Base-by-base conservation (phyloP, 805 yeast genomes). In the Lachancea mirantina region DNA sequence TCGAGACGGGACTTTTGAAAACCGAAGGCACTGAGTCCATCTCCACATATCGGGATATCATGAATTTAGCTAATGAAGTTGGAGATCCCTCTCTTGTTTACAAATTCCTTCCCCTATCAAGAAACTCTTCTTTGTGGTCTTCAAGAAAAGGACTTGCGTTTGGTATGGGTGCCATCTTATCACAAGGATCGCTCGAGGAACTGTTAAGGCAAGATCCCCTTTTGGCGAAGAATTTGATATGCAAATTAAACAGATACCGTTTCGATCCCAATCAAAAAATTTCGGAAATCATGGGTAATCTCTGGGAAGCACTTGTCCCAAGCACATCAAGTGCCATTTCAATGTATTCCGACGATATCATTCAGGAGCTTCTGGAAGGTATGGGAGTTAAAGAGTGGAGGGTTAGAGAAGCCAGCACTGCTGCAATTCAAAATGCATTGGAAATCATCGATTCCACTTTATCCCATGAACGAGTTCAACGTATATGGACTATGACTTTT, bases 51-150 rank as follows among this genome's bases (percentile, higher is more conserved):
- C 84, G 81, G 47, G 98, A 89, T 57, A 84, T 89, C 19, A 65
- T 89, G 46, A 83, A 67, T 46, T 64, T 89, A 30, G 96, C 98
- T 0, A 76, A 92, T 1, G 98, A 89, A 51, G 94, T 87, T 7
- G 97, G 97, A 18, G 96, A 89, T 57, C 95, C 97, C 9, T 74
- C 92, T 43, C 69, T 89, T 43, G 96, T 89, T 4, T 89, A 89
- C 59, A 84, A 85, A 51, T 89, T 89, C 54, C 85, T 89, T 96
- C 77, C 95, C 0, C 61, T 89, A 36, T 94, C 96, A 0, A 79
- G 84, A 41, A 79, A 78, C 32, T 84, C 95, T 0, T 77, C 92
- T 0, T 59, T 88, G 14, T 89, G 98, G 98, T 74, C 94, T 0
- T 83, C 96, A 0, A 68, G 95, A 52, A 84, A 83, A 43, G 98